Base-by-base conservation (phyloP, 495 filamentous ascomycete species). In the Friedmanniomyces endolithicus region DNA sequence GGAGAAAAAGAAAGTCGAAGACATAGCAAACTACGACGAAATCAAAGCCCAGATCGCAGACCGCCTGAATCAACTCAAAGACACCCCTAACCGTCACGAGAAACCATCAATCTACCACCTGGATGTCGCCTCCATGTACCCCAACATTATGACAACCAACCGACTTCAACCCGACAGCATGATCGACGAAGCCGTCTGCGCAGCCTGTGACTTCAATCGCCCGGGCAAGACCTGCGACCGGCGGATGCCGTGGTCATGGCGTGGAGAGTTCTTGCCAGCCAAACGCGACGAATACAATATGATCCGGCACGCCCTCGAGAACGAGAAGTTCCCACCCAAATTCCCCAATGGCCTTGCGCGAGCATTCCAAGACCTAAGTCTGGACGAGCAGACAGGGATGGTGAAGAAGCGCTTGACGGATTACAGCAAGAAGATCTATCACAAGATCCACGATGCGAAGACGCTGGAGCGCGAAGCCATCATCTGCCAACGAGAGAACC, bases 121-220 rank as follows among this genome's bases (percentile, higher is more conserved):
- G 66, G 92, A 99, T 62, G 92, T 99, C 45, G 92, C 92, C 16
- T 95, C 92, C 50, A 99, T 99, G 92, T 99, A 99, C 68, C 92
- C 92, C 17, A 99, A 99, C 66, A 99, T 99, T 70, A 99, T 99
- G 94, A 97, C 92, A 3, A 99, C 94, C 11, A 99, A 99, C 64
- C 87, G 92, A 63, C 70, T 99, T 29, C 92, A 99, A 53, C 92
- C 92, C 1, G 92, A 99, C 67, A 97, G 94, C 4, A 92, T 99
- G 88, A 95, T 97, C 37, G 71, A 89, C 44, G 92, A 99, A 65
- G 90, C 94, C 2, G 84, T 92, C 58, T 99, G 92, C 64, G 92
- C 92, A 0, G 89, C 94, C 8, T 99, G 92, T 67, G 92, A 99
- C 63, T 99, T 99, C 76, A 99, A 99, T 59, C 76, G 92, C 34